Conservation (phyloP, 331 rosid species). For the Stylosanthes scabra region DNA sequence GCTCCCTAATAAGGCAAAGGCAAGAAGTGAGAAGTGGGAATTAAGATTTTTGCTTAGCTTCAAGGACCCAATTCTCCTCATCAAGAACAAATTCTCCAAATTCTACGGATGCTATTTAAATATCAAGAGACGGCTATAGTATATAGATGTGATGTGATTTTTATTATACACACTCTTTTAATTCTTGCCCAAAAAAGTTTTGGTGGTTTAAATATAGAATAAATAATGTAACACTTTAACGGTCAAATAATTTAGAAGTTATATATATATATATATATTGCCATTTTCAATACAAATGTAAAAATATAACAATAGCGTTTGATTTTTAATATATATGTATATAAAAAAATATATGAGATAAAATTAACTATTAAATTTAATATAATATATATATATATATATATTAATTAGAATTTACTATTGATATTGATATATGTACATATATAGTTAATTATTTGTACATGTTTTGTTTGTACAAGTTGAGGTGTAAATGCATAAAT, state of each 20-base stretch:
- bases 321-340: too few species aligned
- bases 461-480: not conserved
- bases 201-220: not conserved
- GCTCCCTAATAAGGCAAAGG: slow-evolving; percentile 20
- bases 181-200: not conserved
- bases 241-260: not conserved
- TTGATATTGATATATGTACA: too few species aligned
- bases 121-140: not conserved
- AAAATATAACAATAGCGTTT: too few species aligned
- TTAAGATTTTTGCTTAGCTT: not conserved
- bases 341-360: too few species aligned
- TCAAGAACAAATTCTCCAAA: slow-evolving; percentile 48
- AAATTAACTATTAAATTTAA: too few species aligned
- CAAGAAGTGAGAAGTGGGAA: not conserved
- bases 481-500: not conserved
- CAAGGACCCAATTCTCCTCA: slow-evolving; percentile 20
- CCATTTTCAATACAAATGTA: too few species aligned
- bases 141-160: not conserved
- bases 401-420: too few species aligned
- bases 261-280: not conserved
- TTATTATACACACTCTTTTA: not conserved
- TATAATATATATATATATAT: too few species aligned
- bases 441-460: not conserved
- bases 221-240: not conserved
- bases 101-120: slow-evolving; percentile 43